These are phyloP conservation scores for Solanum megistacrolobum DNA, from an alignment of 257 asterid species.

Conservation along the genomic window DNA sequence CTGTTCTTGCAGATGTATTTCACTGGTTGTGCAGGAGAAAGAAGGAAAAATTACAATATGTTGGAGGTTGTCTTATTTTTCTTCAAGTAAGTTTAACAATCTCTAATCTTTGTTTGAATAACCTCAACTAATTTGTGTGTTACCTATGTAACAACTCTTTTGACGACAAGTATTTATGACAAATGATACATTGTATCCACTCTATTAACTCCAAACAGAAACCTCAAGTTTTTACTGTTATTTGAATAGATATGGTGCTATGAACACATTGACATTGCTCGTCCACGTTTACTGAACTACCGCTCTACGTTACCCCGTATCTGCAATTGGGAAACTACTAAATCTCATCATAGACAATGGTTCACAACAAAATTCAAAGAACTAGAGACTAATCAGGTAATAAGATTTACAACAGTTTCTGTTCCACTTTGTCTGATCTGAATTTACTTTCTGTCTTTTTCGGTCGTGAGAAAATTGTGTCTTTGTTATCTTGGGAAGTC, in stretches of 20 bases:
- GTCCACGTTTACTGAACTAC: constrained; percentile 1
- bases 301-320: constrained; percentile 6
- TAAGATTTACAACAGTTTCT: neutral
- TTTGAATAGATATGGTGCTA: constrained; percentile 15
- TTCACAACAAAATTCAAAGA: constrained; percentile 6
- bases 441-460: neutral
- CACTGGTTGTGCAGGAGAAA: constrained; percentile 15
- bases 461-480: neutral
- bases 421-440: neutral
- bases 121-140: neutral
- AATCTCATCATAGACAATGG: constrained; percentile 4
- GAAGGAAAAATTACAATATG: constrained; percentile 13
- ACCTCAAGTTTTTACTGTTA: neutral
- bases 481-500: neutral
- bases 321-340: constrained; percentile 15
- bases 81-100: constrained; percentile 13
- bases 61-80: constrained; percentile 21
- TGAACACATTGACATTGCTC: constrained; percentile 11
- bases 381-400: constrained; percentile 13
- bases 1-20: constrained; percentile 13
- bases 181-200: neutral
- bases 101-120: neutral
- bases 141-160: neutral
- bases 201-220: neutral
- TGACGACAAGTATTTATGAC: neutral